phyloP scores from a whole-genome alignment of 2,329 filamentous ascomycete species.

The Talaromyces amestolkiae region DNA sequence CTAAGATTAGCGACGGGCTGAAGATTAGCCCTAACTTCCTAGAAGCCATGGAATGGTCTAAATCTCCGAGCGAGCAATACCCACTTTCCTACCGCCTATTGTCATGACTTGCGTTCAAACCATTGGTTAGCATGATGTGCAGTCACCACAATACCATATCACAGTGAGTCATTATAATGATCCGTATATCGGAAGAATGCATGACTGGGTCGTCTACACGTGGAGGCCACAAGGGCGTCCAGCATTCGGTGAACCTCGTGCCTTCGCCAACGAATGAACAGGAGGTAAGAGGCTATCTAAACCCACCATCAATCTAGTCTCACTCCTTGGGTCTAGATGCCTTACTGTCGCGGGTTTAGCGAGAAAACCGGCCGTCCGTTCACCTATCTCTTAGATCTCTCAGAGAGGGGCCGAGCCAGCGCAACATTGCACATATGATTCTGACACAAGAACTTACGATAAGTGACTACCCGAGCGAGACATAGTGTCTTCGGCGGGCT shows the following conservation, averaged over 20 bases:
- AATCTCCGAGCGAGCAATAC: neutral
- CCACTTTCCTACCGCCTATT: too few species aligned
- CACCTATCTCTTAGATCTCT: neutral
- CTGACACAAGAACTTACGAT: neutral
- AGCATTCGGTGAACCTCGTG: neutral
- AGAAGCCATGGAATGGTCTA: neutral
- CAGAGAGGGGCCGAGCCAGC: neutral
- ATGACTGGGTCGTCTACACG: neutral
- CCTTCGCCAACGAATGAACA: neutral
- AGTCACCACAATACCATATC: neutral
- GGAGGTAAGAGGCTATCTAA: neutral
- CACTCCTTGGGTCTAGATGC: neutral
- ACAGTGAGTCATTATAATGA: neutral
- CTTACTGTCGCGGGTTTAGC: neutral
- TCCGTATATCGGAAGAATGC: conserved; percentile 1
- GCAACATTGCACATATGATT: neutral
- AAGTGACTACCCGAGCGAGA: neutral
- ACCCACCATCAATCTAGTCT: neutral
- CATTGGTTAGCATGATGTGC: neutral
- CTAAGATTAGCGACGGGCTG: neutral
- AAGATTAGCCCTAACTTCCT: neutral
- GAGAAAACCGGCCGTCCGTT: neutral
- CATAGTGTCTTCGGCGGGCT: neutral
- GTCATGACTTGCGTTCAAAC: neutral
- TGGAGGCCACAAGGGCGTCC: conserved; percentile 1